These are phyloP conservation scores for Claviceps fusiformis DNA, from an alignment of 2,329 filamentous ascomycete genomes.

Conservation along the genomic window DNA sequence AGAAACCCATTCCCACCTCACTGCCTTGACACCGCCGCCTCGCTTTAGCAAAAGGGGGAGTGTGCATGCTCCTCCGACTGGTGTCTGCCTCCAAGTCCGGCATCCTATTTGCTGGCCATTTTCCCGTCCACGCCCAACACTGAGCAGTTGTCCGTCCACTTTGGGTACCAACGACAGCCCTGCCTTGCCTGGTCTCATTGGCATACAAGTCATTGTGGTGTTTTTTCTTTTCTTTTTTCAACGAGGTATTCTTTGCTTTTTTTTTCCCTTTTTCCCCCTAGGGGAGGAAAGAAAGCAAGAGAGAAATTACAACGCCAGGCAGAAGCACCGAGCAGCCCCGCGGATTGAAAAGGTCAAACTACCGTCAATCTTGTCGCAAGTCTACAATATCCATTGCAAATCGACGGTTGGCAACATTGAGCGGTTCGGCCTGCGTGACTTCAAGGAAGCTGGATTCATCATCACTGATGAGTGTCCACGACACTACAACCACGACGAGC, in stretches of 20 bases:
- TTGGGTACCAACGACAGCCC: constrained; percentile 4
- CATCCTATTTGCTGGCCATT: not conserved
- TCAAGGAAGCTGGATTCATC: not conserved
- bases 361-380: no score
- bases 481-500: not conserved
- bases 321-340: not conserved
- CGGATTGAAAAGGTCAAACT: constrained; percentile 3
- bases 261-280: not conserved
- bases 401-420: constrained; percentile 3
- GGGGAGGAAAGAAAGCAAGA: not conserved
- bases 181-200: constrained; percentile 3
- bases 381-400: not conserved
- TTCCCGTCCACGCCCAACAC: not conserved
- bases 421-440: constrained; percentile 2
- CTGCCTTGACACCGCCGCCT: not conserved
- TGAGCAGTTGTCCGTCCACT: constrained; percentile 1
- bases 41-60: not conserved
- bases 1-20: not conserved
- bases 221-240: not conserved
- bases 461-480: not conserved
- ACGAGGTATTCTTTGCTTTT: no score
- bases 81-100: not conserved
- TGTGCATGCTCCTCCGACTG: not conserved
- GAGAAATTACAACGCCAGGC: no score
- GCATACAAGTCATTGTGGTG: not conserved